These are phyloP conservation scores for Pichia sp. DNA, from an alignment of 1,139 yeast genomes.

Conservation along the genomic window DNA sequence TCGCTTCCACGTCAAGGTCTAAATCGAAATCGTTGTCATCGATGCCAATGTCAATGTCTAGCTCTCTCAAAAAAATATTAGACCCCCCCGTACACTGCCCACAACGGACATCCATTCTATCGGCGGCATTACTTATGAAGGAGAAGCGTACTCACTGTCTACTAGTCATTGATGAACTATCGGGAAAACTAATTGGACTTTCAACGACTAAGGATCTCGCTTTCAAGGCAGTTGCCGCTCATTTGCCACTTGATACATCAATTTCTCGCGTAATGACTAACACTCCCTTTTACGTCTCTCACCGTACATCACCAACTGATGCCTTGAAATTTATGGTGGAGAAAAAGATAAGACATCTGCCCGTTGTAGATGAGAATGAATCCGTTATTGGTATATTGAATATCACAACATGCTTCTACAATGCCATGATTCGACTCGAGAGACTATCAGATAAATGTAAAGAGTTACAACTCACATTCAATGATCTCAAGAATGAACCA, in stretches of 20 bases:
- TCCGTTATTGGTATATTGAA: conserved; percentile 33
- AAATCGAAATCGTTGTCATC: not conserved
- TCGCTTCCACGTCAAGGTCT: too few relatives aligned
- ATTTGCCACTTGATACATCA: conserved; percentile 19
- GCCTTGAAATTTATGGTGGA: conserved; percentile 34
- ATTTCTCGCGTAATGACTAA: conserved; percentile 32
- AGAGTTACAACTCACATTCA: conserved; percentile 29
- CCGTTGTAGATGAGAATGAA: conserved; percentile 28
- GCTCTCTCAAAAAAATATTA: conserved; percentile 29
- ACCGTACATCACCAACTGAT: conserved; percentile 30
- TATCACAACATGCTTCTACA: conserved; percentile 36
- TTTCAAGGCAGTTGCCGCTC: conserved; percentile 35
- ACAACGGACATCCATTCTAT: conserved; percentile 38
- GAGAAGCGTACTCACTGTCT: conserved; percentile 51
- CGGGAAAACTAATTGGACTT: conserved; percentile 57
- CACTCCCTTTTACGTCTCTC: conserved; percentile 28
- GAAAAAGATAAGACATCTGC: conserved; percentile 33
- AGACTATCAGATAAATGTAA: conserved; percentile 30
- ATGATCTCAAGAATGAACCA: conserved; percentile 28
- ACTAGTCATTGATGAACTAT: conserved; percentile 34
- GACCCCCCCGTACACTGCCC: conserved; percentile 45
- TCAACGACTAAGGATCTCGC: conserved; percentile 80
- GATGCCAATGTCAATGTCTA: not conserved
- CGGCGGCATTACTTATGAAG: conserved; percentile 48
- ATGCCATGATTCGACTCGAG: conserved; percentile 34